Percentiles rank a stretch among this genome's conserved stretches.
Evolutionary conservation across 345 rosid species (phyloP).

Genomic region (Syzygium jambos): DNA sequence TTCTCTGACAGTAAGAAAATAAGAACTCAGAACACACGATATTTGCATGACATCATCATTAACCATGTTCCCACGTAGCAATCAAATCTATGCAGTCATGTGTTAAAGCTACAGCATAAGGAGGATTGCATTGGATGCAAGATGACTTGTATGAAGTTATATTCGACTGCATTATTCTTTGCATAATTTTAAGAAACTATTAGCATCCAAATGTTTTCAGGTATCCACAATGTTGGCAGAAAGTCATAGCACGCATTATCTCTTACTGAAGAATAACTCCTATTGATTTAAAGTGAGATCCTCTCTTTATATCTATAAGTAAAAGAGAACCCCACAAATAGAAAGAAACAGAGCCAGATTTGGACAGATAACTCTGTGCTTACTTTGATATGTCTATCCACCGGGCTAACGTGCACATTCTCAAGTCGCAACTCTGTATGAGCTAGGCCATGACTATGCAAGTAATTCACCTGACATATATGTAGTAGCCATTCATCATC

Average conservation of each 20-base stretch:
- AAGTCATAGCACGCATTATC: background rate
- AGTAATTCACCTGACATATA: conserved; percentile 74
- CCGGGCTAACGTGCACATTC: conserved; percentile 92
- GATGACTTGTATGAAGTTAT: background rate
- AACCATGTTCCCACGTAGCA: background rate
- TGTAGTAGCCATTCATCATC: conserved; percentile 3
- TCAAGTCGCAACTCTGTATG: conserved; percentile 95
- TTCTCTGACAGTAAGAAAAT: background rate
- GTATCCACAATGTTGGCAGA: background rate
- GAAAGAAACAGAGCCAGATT: background rate
- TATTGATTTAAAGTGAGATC: background rate
- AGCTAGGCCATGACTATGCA: conserved; percentile 96
- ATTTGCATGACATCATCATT: background rate
- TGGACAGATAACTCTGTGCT: conserved; percentile 5
- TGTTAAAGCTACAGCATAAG: background rate
- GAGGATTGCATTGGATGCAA: background rate
- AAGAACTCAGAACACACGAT: background rate
- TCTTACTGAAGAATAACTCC: background rate
- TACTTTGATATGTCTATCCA: conserved; percentile 94
- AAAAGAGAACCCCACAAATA: background rate
- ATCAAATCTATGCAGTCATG: background rate
- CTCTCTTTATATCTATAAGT: background rate
- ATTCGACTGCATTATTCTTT: background rate
- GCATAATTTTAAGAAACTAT: background rate
- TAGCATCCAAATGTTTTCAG: background rate